Conservation (phyloP, 2,329 filamentous ascomycete species). For the Neonectria sp. region DNA sequence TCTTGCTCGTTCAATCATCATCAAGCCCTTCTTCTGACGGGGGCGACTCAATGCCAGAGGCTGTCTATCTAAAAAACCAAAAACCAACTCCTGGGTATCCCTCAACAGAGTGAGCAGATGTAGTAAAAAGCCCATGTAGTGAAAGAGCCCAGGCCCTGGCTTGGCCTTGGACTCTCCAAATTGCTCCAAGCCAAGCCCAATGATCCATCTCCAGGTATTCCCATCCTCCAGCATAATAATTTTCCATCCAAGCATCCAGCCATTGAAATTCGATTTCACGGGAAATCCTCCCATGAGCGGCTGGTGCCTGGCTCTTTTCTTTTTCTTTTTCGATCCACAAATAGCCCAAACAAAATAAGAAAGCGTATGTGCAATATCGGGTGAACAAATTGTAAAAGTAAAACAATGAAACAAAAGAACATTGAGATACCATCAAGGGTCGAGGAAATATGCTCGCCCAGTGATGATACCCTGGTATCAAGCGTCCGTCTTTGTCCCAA, state of each 20-base stretch:
- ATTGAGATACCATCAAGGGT: slow-evolving; percentile 32
- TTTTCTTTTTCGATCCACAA: slow-evolving; percentile 31
- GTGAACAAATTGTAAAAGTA: slow-evolving; percentile 10
- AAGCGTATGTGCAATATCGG: slow-evolving; percentile 24
- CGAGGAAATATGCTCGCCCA: slow-evolving; percentile 25
- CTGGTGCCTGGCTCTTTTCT: slow-evolving; percentile 30
- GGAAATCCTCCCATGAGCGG: slow-evolving; percentile 17
- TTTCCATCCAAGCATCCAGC: slow-evolving; percentile 8
- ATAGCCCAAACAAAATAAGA: slow-evolving; percentile 28
- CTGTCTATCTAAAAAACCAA: slow-evolving; percentile 43
- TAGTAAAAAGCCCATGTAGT: slow-evolving; percentile 32
- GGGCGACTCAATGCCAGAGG: slow-evolving; percentile 43
- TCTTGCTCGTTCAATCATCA: slow-evolving; percentile 49
- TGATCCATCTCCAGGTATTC: not conserved
- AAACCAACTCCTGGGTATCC: slow-evolving; percentile 48
- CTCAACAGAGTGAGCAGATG: slow-evolving; percentile 46
- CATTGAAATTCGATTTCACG: slow-evolving; percentile 24
- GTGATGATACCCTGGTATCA: slow-evolving; percentile 45
- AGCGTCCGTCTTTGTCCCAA: slow-evolving; percentile 42
- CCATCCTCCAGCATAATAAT: slow-evolving; percentile 22
- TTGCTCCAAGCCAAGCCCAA: slow-evolving; percentile 14
- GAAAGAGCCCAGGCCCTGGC: slow-evolving; percentile 20
- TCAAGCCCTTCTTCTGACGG: slow-evolving; percentile 38
- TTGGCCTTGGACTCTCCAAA: slow-evolving; percentile 17
- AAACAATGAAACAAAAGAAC: slow-evolving; percentile 41